These are phyloP conservation scores for Aspergillus biplanus DNA, from an alignment of 495 filamentous ascomycete species.

Conservation along the genomic window DNA sequence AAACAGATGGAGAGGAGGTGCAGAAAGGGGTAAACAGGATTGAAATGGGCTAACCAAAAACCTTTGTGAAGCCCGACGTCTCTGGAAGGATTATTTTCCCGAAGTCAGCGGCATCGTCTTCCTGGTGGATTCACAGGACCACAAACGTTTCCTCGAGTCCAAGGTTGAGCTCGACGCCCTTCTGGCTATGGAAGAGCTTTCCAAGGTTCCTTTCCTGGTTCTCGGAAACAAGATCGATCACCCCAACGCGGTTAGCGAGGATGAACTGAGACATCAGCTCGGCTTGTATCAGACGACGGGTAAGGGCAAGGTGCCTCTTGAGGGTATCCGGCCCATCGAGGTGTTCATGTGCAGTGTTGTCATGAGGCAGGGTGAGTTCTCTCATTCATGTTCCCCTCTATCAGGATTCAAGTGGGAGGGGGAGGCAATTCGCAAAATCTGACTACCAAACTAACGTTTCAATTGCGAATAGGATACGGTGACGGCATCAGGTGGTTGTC, in stretches of 20 bases:
- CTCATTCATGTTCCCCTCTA: not conserved
- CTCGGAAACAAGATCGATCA: conserved; percentile 99
- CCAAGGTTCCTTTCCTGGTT: conserved; percentile 92
- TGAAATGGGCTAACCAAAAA: not conserved
- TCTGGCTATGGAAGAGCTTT: conserved; percentile 87
- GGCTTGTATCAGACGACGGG: conserved; percentile 96
- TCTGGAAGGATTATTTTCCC: conserved; percentile 99
- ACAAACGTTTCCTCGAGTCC: conserved; percentile 88
- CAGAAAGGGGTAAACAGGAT: not conserved
- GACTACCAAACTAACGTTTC: not conserved
- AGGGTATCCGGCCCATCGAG: conserved; percentile 94
- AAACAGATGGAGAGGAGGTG: not conserved
- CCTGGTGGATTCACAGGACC: conserved; percentile 96
- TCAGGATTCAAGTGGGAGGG: not conserved
- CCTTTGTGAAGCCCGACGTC: conserved; percentile 71
- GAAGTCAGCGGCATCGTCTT: conserved; percentile 98
- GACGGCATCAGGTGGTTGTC: conserved; percentile 60
- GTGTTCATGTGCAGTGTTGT: conserved; percentile 99
- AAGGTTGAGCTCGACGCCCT: conserved; percentile 97
- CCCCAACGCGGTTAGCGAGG: conserved; percentile 91
- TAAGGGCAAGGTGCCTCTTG: conserved; percentile 94
- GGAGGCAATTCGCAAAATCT: not conserved
- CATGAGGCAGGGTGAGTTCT: conserved; percentile 83
- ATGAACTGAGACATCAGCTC: conserved; percentile 86
- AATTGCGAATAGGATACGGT: conserved; percentile 45